phyloP scores from a whole-genome alignment of 805 yeast genomes.

The Myxozyma melibiosi region DNA sequence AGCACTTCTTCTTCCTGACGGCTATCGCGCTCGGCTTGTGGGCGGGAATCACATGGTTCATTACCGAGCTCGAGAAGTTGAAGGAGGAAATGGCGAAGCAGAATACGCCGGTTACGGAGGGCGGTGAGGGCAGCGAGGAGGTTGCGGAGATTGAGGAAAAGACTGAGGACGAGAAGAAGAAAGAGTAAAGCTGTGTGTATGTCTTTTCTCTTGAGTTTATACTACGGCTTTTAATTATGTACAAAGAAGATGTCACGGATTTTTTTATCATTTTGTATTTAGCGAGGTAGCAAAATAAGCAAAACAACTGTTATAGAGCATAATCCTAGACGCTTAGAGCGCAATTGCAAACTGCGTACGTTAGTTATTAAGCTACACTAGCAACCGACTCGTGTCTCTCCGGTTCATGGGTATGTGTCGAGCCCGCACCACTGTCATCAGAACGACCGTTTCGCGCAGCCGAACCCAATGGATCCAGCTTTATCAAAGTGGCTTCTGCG shows the following conservation, averaged over 20 bases:
- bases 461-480: not conserved
- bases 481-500: slow-evolving; percentile 16
- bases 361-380: too few relatives aligned
- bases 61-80: slow-evolving; percentile 29
- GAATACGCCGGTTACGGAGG: slow-evolving; percentile 35
- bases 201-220: too few relatives aligned
- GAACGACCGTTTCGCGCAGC: not conserved
- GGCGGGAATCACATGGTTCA: slow-evolving; percentile 80
- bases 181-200: slow-evolving; percentile 3
- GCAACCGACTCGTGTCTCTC: too few relatives aligned
- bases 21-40: slow-evolving; percentile 68
- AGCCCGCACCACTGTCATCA: not conserved
- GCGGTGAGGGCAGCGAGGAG: slow-evolving; percentile 18
- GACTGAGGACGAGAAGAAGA: slow-evolving; percentile 22
- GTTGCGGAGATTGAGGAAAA: slow-evolving; percentile 22
- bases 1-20: slow-evolving; percentile 63
- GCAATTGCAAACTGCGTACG: too few relatives aligned
- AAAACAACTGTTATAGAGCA: too few relatives aligned
- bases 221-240: too few relatives aligned
- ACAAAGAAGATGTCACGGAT: too few relatives aligned
- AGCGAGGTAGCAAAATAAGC: too few relatives aligned
- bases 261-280: too few relatives aligned
- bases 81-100: slow-evolving; percentile 32
- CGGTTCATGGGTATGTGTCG: not conserved
- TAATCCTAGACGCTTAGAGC: too few relatives aligned